Conservation (phyloP, 2,329 filamentous ascomycete genomes). For the Tolypocladium paradoxum region DNA sequence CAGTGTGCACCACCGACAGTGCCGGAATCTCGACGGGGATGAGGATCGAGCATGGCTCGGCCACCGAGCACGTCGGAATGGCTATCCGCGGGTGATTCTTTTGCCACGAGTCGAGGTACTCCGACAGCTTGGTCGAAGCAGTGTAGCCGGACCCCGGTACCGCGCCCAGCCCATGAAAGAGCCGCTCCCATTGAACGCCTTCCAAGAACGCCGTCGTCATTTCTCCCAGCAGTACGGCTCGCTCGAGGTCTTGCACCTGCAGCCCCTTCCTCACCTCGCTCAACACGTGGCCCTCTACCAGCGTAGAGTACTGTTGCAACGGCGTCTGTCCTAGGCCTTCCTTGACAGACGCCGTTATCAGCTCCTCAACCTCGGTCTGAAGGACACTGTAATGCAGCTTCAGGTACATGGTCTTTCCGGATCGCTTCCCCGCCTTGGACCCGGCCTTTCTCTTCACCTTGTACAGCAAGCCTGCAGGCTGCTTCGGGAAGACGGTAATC, state of each 20-base stretch:
- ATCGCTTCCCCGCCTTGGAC: conserved; percentile 19
- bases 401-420: conserved; percentile 47
- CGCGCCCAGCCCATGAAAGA: conserved; percentile 39
- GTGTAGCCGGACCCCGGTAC: conserved; percentile 23
- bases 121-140: conserved; percentile 13
- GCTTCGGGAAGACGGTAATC: conserved; percentile 64
- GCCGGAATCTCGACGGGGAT: conserved; percentile 87
- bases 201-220: conserved; percentile 38
- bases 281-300: conserved; percentile 34
- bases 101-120: conserved; percentile 23
- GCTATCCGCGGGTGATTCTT: conserved; percentile 14
- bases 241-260: conserved; percentile 42
- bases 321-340: conserved; percentile 26
- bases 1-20: conserved; percentile 72
- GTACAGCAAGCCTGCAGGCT: conserved; percentile 73
- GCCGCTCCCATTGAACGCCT: conserved; percentile 33
- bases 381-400: conserved; percentile 67
- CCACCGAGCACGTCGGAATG: conserved; percentile 11
- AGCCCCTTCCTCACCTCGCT: conserved; percentile 32
- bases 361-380: conserved; percentile 57
- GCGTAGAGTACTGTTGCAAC: conserved; percentile 34
- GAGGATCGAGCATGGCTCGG: conserved; percentile 52
- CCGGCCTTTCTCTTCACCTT: conserved; percentile 53
- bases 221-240: conserved; percentile 40
- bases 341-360: conserved; percentile 33